Base-by-base conservation (phyloP, 164 flowering plant genomes). In the Aristolochia californica region DNA sequence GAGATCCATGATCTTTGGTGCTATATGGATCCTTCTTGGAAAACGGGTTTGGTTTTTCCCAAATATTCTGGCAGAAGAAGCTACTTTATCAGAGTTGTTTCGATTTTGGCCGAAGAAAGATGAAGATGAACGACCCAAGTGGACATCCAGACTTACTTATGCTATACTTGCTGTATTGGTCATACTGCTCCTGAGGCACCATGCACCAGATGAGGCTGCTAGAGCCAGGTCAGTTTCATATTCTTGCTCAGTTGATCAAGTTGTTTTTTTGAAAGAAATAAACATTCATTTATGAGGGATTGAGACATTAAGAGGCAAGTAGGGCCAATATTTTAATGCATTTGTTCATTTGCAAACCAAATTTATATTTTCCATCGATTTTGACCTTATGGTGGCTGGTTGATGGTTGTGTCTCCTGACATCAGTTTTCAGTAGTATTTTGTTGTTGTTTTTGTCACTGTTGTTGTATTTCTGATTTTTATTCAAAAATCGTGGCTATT, bases 131-230 rank as follows among this genome's bases (percentile, higher is more conserved):
- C 65, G 78, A 43, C 95, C 98, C 45, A 93, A 85, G 69, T 93
- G 95, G 97, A 87, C 95, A n/a, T 73, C 85, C 15, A 77, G 98
- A 63, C 79, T 93, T 56, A 83, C 86, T 69, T 88, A 68, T 74
- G 82, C 96, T 10, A 21, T 77, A 4, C 74, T 82, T 21, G 75
- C 91, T 53, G 84, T 81, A 34, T 48, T 83, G 56, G 78, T 80
- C 64, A 76, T 93, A 61, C 58, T 85, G 53, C 59, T 93, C 38
- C 70, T 87, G 56, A 85, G 93, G 81, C 97, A 82, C 60, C 97
- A 93, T 77, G 95, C 97, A 26, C 98, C 98, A 49, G 94, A 93
- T 75, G 98, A 93, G 67, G 98, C 98, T 72, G 98, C 98, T 48
- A 77, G 98, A 70, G 95, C 98, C 64, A 89, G 98, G 98, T 93